Base-by-base conservation (phyloP, 2,329 filamentous ascomycete genomes). In the Diaporthe sp. region DNA sequence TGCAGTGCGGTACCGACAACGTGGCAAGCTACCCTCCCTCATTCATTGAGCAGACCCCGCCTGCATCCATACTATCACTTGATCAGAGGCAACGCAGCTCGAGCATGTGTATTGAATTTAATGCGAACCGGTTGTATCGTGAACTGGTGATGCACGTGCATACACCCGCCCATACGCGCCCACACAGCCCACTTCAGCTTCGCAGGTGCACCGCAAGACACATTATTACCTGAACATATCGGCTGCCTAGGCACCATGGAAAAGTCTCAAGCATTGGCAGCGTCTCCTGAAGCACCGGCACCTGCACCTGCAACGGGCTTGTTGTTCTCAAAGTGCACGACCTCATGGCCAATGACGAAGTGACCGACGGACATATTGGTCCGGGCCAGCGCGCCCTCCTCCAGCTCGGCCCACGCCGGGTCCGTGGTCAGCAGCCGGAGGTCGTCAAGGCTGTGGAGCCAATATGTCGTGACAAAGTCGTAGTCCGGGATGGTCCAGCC, bases 381-480 rank as follows among this genome's bases (percentile, higher is more conserved):
- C 20, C 15, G 8, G 20, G 71, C 71, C 10, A 22, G 44, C 34
- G 71, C 57, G 15, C 28, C 57, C 44, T 44, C 53, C 71, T 72
- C 71, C 13, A 72, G 42, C n/a, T 63, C 71, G n/a, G 57, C 71
- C 71, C 71, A 72, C 34, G 12, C 34, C 44, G 71, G 57, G n/a
- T 51, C 44, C n/a, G 44, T 55, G 57, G 57, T 63, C 71, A 72
- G 15, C 31, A 28, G 28, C 34, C 47, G 22, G 31, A 72, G 37
- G 37, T 63, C 71, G 37, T 72, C 71, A 20, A 72, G 37, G 34
- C 71, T 72, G 13, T 42, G 44, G 15, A 72, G 57, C 57, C 71
- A 72, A 34, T 72, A 63, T 53, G 71, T 72, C 5, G 44, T 42
- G 57, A 72, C 71, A 44, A 72, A 28, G 34, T 72, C 71, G 47